phyloP scores from a whole-genome alignment of 306 rosid genomes.

The Heteromeles arbutifolia region DNA sequence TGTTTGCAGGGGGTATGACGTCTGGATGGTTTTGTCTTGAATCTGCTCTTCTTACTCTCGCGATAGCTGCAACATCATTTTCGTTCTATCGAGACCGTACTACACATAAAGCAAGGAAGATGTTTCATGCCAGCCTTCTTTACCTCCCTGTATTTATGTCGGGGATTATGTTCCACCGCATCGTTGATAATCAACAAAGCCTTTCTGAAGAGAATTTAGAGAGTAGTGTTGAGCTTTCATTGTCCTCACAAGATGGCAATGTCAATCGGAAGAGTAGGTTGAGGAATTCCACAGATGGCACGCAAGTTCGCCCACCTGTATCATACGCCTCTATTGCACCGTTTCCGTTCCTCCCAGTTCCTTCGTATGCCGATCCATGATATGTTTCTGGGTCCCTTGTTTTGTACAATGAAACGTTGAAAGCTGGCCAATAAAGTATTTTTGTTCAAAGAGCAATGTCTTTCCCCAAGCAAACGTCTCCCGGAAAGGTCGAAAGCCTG shows the following conservation, averaged over 20 bases:
- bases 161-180: constrained; percentile 58
- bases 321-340: constrained; percentile 84
- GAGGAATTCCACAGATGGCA: constrained; percentile 7
- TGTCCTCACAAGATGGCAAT: constrained; percentile 20
- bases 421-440: neutral
- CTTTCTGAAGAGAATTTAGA: constrained; percentile 26
- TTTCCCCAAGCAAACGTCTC: neutral
- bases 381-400: constrained; percentile 2
- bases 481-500: neutral
- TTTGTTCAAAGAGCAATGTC: neutral
- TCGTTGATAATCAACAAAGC: constrained; percentile 31
- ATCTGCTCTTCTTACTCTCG: constrained; percentile 77
- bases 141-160: constrained; percentile 93
- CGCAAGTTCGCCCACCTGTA: constrained; percentile 55
- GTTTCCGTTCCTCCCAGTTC: constrained; percentile 88
- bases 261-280: constrained; percentile 13
- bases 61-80: constrained; percentile 65
- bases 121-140: constrained; percentile 92
- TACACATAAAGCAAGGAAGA: too few relatives aligned
- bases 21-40: constrained; percentile 89
- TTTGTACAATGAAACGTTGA: neutral
- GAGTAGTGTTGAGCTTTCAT: constrained; percentile 17
- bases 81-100: too few relatives aligned
- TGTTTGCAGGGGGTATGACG: constrained; percentile 87
- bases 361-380: constrained; percentile 41